Percentiles rank a stretch among this genome's conserved stretches.
Conservation (phyloP, 2,329 filamentous ascomycete genomes). For the Myotisia sp. region DNA sequence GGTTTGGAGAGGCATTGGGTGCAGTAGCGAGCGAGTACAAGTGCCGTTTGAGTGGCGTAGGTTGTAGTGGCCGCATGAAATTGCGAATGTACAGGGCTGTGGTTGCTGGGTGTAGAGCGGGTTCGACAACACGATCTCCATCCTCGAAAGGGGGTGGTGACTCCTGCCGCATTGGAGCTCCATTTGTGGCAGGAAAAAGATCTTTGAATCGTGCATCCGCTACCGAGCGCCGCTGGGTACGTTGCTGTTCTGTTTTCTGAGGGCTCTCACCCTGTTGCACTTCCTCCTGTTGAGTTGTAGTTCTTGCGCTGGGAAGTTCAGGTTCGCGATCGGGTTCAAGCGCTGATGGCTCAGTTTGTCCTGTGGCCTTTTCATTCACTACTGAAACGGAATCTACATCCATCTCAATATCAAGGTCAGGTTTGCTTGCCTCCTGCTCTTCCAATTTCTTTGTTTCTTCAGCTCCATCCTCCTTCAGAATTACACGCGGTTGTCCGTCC, state of each 20-base stretch:
- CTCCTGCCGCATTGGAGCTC: slow-evolving; percentile 15
- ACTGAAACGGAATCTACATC: too few relatives aligned
- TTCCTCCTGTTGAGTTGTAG: too few relatives aligned
- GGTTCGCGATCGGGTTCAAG: not conserved
- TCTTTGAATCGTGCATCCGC: slow-evolving; percentile 36
- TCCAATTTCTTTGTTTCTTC: not conserved
- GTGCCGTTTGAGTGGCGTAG: slow-evolving; percentile 51
- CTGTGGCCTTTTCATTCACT: not conserved
- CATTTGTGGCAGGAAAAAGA: slow-evolving; percentile 27
- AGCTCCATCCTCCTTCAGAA: slow-evolving; percentile 20
- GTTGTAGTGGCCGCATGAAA: slow-evolving; percentile 73
- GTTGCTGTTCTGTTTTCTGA: slow-evolving; percentile 14
- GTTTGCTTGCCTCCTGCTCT: not conserved
- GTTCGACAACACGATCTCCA: slow-evolving; percentile 30
- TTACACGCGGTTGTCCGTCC: slow-evolving; percentile 16
- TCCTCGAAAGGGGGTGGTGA: slow-evolving; percentile 22
- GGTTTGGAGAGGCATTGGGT: slow-evolving; percentile 36
- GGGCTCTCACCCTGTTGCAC: slow-evolving; percentile 10
- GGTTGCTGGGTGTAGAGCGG: slow-evolving; percentile 58
- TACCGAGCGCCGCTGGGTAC: slow-evolving; percentile 18
- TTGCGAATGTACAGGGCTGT: slow-evolving; percentile 75
- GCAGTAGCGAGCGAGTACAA: slow-evolving; percentile 54
- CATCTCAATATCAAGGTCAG: too few relatives aligned
- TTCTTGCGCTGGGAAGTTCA: too few relatives aligned
- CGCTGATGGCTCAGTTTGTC: not conserved